These are phyloP conservation scores for Picochlorum sp. DNA, from an alignment of 139 green algal genomes.

Conservation along the genomic window DNA sequence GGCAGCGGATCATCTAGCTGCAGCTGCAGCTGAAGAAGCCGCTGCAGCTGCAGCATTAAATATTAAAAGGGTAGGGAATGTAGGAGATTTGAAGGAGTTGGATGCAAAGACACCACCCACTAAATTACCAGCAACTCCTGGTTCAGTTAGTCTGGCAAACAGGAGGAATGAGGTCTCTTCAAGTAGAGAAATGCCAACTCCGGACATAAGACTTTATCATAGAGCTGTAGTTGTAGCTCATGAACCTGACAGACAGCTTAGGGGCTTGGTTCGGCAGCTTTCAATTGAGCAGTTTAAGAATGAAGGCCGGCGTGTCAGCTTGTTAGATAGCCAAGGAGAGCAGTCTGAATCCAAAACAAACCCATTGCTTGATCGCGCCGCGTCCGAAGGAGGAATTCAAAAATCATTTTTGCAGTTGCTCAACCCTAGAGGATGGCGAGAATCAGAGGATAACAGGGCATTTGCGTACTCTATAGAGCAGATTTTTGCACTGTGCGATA, in stretches of 20 bases:
- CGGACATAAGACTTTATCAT: constrained; percentile 84
- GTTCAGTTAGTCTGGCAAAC: constrained; percentile 30
- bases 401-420: constrained; percentile 84
- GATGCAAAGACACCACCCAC: constrained; percentile 15
- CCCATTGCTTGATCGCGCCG: constrained; percentile 35
- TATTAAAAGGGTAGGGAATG: constrained; percentile 36
- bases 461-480: constrained; percentile 61
- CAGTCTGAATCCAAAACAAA: constrained; percentile 7
- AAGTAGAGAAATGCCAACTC: constrained; percentile 39
- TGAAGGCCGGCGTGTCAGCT: constrained; percentile 76
- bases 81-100: constrained; percentile 50
- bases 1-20: constrained; percentile 53
- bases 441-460: constrained; percentile 53
- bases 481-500: constrained; percentile 87
- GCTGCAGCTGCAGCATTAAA: constrained; percentile 63
- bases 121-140: not conserved
- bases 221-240: constrained; percentile 83
- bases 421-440: constrained; percentile 69
- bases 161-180: constrained; percentile 16
- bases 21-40: constrained; percentile 69
- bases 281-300: constrained; percentile 99
- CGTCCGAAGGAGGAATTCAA: constrained; percentile 49
- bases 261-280: constrained; percentile 84
- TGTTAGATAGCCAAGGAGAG: constrained; percentile 12
- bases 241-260: constrained; percentile 33